phyloP scores from a whole-genome alignment of 805 yeast genomes.

The Martiniozyma abietophila region DNA sequence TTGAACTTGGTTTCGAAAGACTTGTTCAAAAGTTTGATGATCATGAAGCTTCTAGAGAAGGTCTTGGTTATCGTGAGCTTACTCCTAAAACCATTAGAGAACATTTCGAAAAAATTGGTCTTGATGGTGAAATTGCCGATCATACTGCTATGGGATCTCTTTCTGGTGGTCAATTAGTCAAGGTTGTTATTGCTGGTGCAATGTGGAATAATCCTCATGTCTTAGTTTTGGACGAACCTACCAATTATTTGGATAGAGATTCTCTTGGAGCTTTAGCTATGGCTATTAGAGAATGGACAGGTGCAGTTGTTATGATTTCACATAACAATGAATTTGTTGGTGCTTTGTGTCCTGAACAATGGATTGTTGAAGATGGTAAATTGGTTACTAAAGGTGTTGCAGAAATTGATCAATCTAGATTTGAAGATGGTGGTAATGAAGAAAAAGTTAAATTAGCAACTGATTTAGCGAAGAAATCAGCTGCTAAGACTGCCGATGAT shows the following conservation, averaged over 20 bases:
- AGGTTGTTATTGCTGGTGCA: slow-evolving; percentile 98
- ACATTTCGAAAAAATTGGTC: slow-evolving; percentile 95
- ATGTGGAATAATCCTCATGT: slow-evolving; percentile 99
- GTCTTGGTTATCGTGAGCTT: slow-evolving; percentile 94
- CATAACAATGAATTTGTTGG: slow-evolving; percentile 96
- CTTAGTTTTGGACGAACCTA: slow-evolving; percentile 95
- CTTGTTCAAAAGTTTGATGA: slow-evolving; percentile 95
- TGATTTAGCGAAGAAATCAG: slow-evolving; percentile 36
- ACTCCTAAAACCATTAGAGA: slow-evolving; percentile 87
- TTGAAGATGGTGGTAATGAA: slow-evolving; percentile 62
- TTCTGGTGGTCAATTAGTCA: slow-evolving; percentile 97
- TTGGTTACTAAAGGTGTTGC: slow-evolving; percentile 77
- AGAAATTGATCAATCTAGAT: slow-evolving; percentile 66
- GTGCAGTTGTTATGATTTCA: slow-evolving; percentile 98
- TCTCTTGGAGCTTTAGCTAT: slow-evolving; percentile 95
- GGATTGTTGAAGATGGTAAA: slow-evolving; percentile 91
- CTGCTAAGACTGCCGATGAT: slow-evolving; percentile 51
- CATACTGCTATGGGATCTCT: slow-evolving; percentile 95
- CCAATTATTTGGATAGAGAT: slow-evolving; percentile 96
- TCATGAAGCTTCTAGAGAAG: slow-evolving; percentile 98
- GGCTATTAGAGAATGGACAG: slow-evolving; percentile 96
- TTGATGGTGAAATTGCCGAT: slow-evolving; percentile 97
- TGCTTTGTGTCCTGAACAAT: slow-evolving; percentile 96
- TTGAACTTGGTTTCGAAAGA: slow-evolving; percentile 82
- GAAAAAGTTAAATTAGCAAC: slow-evolving; percentile 37